Conservation (phyloP, 1,284 basidiomycete species). For the Cystobasidium sp. region DNA sequence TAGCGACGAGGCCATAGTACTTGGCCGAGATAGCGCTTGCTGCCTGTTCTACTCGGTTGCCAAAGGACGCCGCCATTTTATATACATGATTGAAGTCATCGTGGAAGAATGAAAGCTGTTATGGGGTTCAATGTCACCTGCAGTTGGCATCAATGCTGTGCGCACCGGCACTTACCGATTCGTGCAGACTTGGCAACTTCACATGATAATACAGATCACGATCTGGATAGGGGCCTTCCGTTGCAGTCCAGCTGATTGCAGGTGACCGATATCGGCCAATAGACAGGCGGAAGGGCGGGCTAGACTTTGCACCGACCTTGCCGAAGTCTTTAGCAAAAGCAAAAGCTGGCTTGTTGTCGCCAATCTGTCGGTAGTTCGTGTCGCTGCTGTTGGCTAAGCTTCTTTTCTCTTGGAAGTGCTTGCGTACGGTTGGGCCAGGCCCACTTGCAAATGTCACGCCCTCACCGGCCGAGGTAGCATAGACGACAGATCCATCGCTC, state of each 20-base stretch:
- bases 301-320: not conserved
- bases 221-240: constrained; percentile 13
- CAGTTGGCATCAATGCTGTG: not conserved
- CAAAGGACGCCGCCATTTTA: constrained; percentile 63
- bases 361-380: constrained; percentile 42
- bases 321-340: constrained; percentile 34
- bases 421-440: constrained; percentile 14
- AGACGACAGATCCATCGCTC: constrained; percentile 44
- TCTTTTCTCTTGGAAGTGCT: constrained; percentile 40
- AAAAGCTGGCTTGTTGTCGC: constrained; percentile 47
- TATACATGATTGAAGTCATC: constrained; percentile 63
- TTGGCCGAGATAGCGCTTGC: constrained; percentile 61
- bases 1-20: constrained; percentile 47
- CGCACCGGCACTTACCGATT: not conserved
- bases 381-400: constrained; percentile 44
- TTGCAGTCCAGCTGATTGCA: constrained; percentile 24
- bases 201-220: constrained; percentile 30
- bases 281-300: constrained; percentile 12
- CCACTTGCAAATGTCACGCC: constrained; percentile 4
- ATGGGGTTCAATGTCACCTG: not conserved
- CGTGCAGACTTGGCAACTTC: constrained; percentile 26
- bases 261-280: constrained; percentile 35
- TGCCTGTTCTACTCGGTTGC: constrained; percentile 61
- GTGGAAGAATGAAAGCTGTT: constrained; percentile 63
- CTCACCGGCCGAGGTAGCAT: constrained; percentile 44